Evolutionary conservation across 805 yeast species (phyloP).

Genomic region (Sugiyamaella valdiviana): DNA sequence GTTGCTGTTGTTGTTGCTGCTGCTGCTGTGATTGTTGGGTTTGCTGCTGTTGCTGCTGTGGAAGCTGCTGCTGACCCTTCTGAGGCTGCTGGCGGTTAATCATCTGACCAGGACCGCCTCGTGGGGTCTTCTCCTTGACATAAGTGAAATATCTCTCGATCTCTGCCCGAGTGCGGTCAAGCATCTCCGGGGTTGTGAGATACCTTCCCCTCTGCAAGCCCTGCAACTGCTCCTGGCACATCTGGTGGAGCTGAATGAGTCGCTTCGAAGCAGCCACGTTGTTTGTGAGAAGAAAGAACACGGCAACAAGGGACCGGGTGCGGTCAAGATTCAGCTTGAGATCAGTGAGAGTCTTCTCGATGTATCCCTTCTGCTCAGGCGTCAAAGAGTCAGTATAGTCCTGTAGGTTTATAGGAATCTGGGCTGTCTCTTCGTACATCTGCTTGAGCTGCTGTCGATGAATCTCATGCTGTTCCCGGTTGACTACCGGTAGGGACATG

Average conservation of each 20-base stretch:
- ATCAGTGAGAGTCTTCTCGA: slow-evolving; percentile 43
- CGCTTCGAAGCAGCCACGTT: slow-evolving; percentile 70
- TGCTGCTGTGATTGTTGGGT: slow-evolving; percentile 23
- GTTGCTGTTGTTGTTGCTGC: slow-evolving; percentile 12
- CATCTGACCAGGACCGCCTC: slow-evolving; percentile 5
- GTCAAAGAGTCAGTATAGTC: slow-evolving; percentile 55
- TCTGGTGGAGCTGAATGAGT: slow-evolving; percentile 68
- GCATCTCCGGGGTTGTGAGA: slow-evolving; percentile 64
- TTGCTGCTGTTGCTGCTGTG: slow-evolving; percentile 14
- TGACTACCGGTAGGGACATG: slow-evolving; percentile 14
- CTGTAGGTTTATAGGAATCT: slow-evolving; percentile 57
- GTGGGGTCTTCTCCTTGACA: slow-evolving; percentile 47
- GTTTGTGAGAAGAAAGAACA: slow-evolving; percentile 68
- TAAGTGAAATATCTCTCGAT: slow-evolving; percentile 68
- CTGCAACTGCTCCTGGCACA: slow-evolving; percentile 72
- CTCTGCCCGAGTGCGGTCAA: slow-evolving; percentile 65
- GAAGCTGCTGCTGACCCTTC: slow-evolving; percentile 6
- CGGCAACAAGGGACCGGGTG: slow-evolving; percentile 71
- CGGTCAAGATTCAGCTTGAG: slow-evolving; percentile 55
- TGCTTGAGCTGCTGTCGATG: slow-evolving; percentile 46
- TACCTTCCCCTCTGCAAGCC: slow-evolving; percentile 57
- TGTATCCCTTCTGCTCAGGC: slow-evolving; percentile 56
- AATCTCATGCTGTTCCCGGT: slow-evolving; percentile 55
- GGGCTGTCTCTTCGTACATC: slow-evolving; percentile 62
- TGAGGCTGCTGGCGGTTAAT: slow-evolving; percentile 20